Base-by-base conservation (phyloP, 1,284 basidiomycete species). In the Agaricales sp. region DNA sequence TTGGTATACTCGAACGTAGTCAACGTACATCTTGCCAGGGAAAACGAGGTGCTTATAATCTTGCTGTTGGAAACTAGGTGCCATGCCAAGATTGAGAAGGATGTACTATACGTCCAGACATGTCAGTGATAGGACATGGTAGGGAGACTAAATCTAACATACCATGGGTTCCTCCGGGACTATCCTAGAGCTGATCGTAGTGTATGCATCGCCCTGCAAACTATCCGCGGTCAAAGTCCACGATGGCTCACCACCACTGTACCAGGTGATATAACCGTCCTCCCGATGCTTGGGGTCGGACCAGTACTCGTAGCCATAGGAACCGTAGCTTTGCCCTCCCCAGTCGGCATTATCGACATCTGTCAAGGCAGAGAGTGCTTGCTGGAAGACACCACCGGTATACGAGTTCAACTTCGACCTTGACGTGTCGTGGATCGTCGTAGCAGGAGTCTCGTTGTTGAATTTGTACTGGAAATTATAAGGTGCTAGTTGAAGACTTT, bases 1-100 rank as follows among this genome's bases (percentile, higher is more conserved):
- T 63, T 90, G 87, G 55, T 90, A 90, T 43, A 90, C 71, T 26
- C 87, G 80, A 14, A 90, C 71, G 55, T 89, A 89, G 61, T 90
- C 87, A 49, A 90, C 64, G 54, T 76, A 78, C 82, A 89, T 86
- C 55, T 69, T 66, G 19, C 69, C 64, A 1, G 87, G 87, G 69
- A 90, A 90, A 48, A 63, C 57, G 39, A 89, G 61, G 57, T 84
- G 67, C 54, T 71, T 70, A 59, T 72, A 87, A 63, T 89, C 82
- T 55, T 78, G 77, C 43, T 60, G 57, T 61, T 88, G 84, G 69
- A 89, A 89, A 26, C 69, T 69, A 13, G 77, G 74, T 18, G 86
- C 73, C 64, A 89, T 73, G 49, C 85, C 86, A 52, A 89, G 63
- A 63, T 89, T 89, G 55, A 89, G 51, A 55, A 89, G 77, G 43